These are phyloP conservation scores for Leccinum obscurum DNA, from an alignment of 768 basidiomycete species.

Conservation along the genomic window DNA sequence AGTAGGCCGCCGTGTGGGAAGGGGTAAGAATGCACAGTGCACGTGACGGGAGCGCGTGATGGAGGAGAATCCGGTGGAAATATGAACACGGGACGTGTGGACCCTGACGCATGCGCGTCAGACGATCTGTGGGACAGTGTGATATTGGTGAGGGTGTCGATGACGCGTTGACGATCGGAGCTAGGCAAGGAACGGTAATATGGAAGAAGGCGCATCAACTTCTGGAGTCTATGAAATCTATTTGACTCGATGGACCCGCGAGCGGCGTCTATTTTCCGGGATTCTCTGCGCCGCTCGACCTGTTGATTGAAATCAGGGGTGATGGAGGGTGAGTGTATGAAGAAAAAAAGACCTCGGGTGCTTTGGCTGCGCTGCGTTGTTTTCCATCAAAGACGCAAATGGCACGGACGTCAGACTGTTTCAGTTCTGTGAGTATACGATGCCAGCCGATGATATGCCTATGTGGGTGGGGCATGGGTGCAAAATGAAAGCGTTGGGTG, in stretches of 20 bases:
- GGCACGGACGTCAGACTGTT: conserved; percentile 52
- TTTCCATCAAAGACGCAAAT: conserved; percentile 84
- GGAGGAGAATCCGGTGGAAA: conserved; percentile 6
- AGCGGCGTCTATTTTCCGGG: conserved; percentile 45
- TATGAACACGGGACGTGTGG: conserved; percentile 8
- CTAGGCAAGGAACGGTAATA: conserved; percentile 38
- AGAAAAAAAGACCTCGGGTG: conserved; percentile 55
- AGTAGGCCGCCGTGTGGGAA: conserved; percentile 10
- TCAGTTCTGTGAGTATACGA: conserved; percentile 61
- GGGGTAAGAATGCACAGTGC: conserved; percentile 7
- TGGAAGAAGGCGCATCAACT: conserved; percentile 40
- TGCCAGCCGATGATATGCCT: conserved; percentile 83
- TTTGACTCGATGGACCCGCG: conserved; percentile 60
- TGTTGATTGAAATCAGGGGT: conserved; percentile 27
- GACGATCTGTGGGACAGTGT: conserved; percentile 7
- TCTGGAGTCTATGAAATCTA: conserved; percentile 54
- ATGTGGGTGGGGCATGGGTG: conserved; percentile 58
- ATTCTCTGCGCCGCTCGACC: conserved; percentile 56
- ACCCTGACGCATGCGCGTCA: conserved; percentile 22
- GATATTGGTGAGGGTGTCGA: conserved; percentile 23
- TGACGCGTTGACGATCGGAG: conserved; percentile 31
- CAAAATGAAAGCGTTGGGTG: conserved; percentile 80
- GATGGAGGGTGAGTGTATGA: neutral
- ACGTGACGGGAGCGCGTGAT: conserved; percentile 6
- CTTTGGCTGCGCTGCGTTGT: conserved; percentile 65